These are phyloP conservation scores for Nothophaeocryptopus gaeumannii DNA, from an alignment of 2,329 filamentous ascomycete genomes.

Conservation along the genomic window DNA sequence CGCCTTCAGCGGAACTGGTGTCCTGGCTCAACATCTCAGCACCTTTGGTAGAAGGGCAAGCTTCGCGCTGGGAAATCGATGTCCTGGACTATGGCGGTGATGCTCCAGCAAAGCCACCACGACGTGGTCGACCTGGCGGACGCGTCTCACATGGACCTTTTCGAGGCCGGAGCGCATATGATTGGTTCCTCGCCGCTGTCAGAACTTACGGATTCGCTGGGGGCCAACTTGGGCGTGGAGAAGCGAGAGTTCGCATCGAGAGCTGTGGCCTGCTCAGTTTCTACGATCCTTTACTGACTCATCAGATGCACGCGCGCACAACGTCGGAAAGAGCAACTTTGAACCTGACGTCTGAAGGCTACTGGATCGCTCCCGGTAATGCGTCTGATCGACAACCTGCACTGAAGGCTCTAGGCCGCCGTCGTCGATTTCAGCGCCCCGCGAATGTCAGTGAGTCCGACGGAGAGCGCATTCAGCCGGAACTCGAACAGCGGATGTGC, in stretches of 20 bases:
- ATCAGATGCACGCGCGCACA: slow-evolving; percentile 34
- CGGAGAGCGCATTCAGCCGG: slow-evolving; percentile 23
- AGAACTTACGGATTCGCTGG: slow-evolving; percentile 37
- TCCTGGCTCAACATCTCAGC: slow-evolving; percentile 49
- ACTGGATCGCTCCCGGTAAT: slow-evolving; percentile 36
- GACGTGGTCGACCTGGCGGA: background rate
- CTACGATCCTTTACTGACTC: slow-evolving; percentile 41
- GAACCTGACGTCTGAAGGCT: slow-evolving; percentile 45
- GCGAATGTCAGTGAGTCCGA: slow-evolving; percentile 25
- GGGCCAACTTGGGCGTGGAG: slow-evolving; percentile 41
- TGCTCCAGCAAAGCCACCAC: background rate
- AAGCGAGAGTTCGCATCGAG: slow-evolving; percentile 42
- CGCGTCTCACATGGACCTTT: slow-evolving; percentile 4
- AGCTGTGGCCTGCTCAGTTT: slow-evolving; percentile 48
- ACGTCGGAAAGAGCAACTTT: slow-evolving; percentile 36
- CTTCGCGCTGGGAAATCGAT: background rate
- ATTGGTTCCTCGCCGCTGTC: slow-evolving; percentile 20
- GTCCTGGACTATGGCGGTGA: background rate
- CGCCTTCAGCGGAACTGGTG: slow-evolving; percentile 44
- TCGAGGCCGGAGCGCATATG: slow-evolving; percentile 6
- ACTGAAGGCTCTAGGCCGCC: slow-evolving; percentile 27
- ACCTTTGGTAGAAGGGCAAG: slow-evolving; percentile 26
- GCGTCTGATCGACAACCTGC: slow-evolving; percentile 33
- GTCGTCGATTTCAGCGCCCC: slow-evolving; percentile 24
- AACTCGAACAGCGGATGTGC: slow-evolving; percentile 22